Conservation (phyloP, 2,329 filamentous ascomycete genomes). For the Aspergillus sp. region DNA sequence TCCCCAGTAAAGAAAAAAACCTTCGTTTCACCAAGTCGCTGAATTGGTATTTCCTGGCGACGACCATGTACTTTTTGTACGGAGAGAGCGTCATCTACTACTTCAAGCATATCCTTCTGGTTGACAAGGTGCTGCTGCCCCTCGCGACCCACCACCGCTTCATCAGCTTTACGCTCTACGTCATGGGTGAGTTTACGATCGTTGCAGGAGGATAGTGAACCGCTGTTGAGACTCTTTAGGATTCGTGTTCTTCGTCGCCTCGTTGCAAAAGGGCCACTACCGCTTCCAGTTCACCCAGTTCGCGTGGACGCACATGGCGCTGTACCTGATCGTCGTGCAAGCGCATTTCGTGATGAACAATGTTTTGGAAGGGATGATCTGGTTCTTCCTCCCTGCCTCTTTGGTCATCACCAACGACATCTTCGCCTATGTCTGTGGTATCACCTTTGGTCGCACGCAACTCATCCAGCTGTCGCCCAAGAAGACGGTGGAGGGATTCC, state of each 20-base stretch:
- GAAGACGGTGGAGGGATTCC: constrained; percentile 97
- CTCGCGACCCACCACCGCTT: constrained; percentile 97
- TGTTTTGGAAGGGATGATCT: constrained; percentile 98
- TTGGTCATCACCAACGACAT: constrained; percentile 99
- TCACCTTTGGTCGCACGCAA: constrained; percentile 93
- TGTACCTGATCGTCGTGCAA: constrained; percentile 96
- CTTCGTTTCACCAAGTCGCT: constrained; percentile 91
- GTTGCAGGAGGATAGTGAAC: constrained; percentile 11
- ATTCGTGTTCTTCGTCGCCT: constrained; percentile 96
- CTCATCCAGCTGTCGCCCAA: constrained; percentile 98
- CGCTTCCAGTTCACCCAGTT: constrained; percentile 99
- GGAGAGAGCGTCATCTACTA: constrained; percentile 99
- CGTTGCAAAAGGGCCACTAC: constrained; percentile 92
- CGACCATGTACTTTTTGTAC: constrained; percentile 98
- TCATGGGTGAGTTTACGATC: constrained; percentile 68
- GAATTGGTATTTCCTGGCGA: constrained; percentile 99
- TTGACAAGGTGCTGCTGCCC: constrained; percentile 88
- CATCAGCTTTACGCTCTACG: constrained; percentile 97
- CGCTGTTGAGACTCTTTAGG: constrained; percentile 51
- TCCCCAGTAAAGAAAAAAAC: constrained; percentile 86
- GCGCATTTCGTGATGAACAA: constrained; percentile 99
- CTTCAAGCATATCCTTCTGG: constrained; percentile 97
- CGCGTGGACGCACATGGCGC: constrained; percentile 98
- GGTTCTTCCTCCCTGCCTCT: constrained; percentile 95
- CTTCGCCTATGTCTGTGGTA: constrained; percentile 95